phyloP scores from a whole-genome alignment of 768 basidiomycete genomes.

The Daedaleopsis sinensis region DNA sequence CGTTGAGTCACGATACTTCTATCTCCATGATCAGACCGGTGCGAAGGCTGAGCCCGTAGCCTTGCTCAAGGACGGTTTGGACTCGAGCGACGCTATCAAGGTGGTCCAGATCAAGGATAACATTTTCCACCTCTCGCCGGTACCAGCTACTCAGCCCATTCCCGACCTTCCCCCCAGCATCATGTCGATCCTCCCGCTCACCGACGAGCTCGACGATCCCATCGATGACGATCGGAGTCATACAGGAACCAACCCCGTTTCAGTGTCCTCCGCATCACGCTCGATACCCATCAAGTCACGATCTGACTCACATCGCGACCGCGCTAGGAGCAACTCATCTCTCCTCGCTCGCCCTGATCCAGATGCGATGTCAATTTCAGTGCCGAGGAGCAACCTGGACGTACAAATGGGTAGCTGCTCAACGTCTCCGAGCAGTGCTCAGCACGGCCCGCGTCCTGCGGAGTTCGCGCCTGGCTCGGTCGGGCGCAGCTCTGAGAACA shows the following conservation, averaged over 20 bases:
- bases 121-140: slow-evolving; percentile 30
- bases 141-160: slow-evolving; percentile 28
- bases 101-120: slow-evolving; percentile 24
- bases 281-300: slow-evolving; percentile 28
- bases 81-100: slow-evolving; percentile 11
- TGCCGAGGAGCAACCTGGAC: slow-evolving; percentile 28
- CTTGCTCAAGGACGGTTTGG: slow-evolving; percentile 20
- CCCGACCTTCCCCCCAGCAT: slow-evolving; percentile 24
- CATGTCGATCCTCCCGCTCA: slow-evolving; percentile 26
- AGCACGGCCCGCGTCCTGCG: slow-evolving; percentile 18
- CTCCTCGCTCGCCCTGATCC: slow-evolving; percentile 17
- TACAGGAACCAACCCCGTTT: slow-evolving; percentile 6
- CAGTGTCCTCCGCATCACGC: slow-evolving; percentile 19
- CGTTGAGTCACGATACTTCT: slow-evolving; percentile 21
- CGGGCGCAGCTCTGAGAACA: slow-evolving; percentile 13
- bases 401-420: slow-evolving; percentile 33
- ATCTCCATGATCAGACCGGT: slow-evolving; percentile 18
- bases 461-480: slow-evolving; percentile 14
- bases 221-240: slow-evolving; percentile 22
- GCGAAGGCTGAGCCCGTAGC: slow-evolving; percentile 21
- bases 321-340: slow-evolving; percentile 25
- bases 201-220: slow-evolving; percentile 30
- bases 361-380: slow-evolving; percentile 24
- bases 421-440: slow-evolving; percentile 25
- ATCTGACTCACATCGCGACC: slow-evolving; percentile 19